Percentiles rank a stretch among this genome's conserved stretches.
These are phyloP conservation scores for Colletotrichum musicola DNA, from an alignment of 2,329 filamentous ascomycete species.

Conservation along the genomic window DNA sequence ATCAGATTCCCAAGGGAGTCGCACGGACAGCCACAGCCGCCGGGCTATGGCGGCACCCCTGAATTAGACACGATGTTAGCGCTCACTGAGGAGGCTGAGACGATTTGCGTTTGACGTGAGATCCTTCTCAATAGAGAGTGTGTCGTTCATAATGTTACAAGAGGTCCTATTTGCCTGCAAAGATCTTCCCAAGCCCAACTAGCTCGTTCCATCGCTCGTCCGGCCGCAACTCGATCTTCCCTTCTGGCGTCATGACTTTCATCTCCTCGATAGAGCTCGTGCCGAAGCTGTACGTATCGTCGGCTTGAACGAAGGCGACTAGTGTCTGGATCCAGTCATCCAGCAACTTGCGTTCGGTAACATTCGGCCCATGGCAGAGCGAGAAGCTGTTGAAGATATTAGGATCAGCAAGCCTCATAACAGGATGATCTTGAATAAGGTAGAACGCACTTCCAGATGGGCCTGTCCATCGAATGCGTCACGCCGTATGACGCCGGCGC, in stretches of 20 bases:
- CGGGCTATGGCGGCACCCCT: no score
- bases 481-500: conserved; percentile 51
- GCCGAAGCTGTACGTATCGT: conserved; percentile 47
- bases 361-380: conserved; percentile 53
- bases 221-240: conserved; percentile 48
- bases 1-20: no score
- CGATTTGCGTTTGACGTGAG: no score
- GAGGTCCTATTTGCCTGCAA: conserved; percentile 40
- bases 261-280: conserved; percentile 51
- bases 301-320: conserved; percentile 52
- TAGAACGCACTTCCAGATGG: conserved; percentile 55
- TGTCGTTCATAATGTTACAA: not conserved
- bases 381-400: conserved; percentile 46
- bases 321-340: conserved; percentile 53
- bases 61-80: no score
- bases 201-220: conserved; percentile 53
- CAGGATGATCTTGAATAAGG: not conserved
- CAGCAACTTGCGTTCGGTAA: conserved; percentile 51
- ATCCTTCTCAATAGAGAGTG: no score
- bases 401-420: conserved; percentile 1
- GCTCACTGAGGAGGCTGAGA: no score
- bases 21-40: no score
- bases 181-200: conserved; percentile 44
- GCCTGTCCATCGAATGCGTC: conserved; percentile 56
- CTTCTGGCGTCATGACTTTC: conserved; percentile 50